These are phyloP conservation scores for Aspergillus oerlinghausenensis DNA, from an alignment of 2,329 filamentous ascomycete genomes.

Conservation along the genomic window DNA sequence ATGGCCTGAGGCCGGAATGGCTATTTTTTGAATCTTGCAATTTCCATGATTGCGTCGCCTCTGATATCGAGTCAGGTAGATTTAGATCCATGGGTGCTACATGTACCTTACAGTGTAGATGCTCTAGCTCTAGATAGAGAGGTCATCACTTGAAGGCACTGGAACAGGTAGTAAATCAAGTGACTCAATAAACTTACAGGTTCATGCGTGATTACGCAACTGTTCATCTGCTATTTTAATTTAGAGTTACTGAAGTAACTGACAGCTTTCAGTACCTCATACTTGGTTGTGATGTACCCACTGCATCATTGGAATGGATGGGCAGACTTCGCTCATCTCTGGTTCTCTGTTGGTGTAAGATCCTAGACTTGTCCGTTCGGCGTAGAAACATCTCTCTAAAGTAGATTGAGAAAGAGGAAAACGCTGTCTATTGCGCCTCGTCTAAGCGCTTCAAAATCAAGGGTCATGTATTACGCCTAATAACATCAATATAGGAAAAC, in stretches of 20 bases:
- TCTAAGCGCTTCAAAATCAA: too few species aligned
- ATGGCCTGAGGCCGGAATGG: slow-evolving; percentile 8
- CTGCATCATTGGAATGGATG: not conserved
- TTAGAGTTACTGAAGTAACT: not conserved
- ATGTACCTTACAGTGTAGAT: not conserved
- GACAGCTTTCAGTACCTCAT: not conserved
- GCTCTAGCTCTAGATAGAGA: not conserved
- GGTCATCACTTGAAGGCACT: not conserved
- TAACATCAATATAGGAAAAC: not conserved
- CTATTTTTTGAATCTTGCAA: not conserved
- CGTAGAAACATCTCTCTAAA: too few species aligned
- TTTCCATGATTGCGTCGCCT: not conserved
- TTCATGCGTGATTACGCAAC: not conserved
- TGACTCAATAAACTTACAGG: not conserved
- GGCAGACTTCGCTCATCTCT: not conserved
- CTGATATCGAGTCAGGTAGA: not conserved
- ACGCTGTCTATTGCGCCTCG: too few species aligned
- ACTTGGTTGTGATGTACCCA: not conserved
- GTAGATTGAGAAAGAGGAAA: too few species aligned
- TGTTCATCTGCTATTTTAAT: not conserved
- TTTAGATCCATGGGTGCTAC: too few species aligned
- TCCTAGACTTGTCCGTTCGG: not conserved
- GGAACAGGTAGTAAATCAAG: not conserved
- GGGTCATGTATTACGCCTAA: not conserved
- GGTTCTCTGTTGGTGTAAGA: not conserved